Evolutionary conservation across 495 filamentous ascomycete genomes (phyloP).

Genomic region (Penicillium cinerascens): DNA sequence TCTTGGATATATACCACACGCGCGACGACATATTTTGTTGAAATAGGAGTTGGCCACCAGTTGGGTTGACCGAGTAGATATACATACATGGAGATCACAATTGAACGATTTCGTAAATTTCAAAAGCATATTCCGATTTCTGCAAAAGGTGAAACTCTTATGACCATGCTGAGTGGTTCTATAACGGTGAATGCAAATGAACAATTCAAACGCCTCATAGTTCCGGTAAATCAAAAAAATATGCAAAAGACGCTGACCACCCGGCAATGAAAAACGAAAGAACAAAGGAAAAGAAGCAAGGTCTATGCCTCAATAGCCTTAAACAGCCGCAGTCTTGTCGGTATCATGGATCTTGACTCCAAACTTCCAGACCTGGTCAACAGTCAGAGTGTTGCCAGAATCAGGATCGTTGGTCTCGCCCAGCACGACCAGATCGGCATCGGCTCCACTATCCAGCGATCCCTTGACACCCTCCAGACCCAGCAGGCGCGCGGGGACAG

Average conservation of each 20-base stretch:
- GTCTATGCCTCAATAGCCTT: background rate
- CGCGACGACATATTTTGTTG: background rate
- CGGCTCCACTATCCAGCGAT: slow-evolving; percentile 60
- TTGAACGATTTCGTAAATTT: background rate
- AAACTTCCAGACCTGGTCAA: slow-evolving; percentile 79
- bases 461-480: slow-evolving; percentile 66
- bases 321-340: slow-evolving; percentile 22
- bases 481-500: slow-evolving; percentile 69
- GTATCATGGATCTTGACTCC: slow-evolving; percentile 51
- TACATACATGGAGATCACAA: background rate
- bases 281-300: slow-evolving; percentile 3
- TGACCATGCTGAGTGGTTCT: background rate
- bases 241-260: background rate
- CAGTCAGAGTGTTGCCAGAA: slow-evolving; percentile 46
- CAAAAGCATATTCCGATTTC: background rate
- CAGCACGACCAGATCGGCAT: slow-evolving; percentile 76
- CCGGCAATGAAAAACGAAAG: background rate
- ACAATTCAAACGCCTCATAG: background rate
- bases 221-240: background rate
- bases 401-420: slow-evolving; percentile 48
- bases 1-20: slow-evolving; percentile 2
- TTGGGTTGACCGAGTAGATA: background rate
- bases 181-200: background rate
- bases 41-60: background rate
- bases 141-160: background rate